Conservation (phyloP, 352 stramenopile genomes). For the Globisporangium okanoganense region DNA sequence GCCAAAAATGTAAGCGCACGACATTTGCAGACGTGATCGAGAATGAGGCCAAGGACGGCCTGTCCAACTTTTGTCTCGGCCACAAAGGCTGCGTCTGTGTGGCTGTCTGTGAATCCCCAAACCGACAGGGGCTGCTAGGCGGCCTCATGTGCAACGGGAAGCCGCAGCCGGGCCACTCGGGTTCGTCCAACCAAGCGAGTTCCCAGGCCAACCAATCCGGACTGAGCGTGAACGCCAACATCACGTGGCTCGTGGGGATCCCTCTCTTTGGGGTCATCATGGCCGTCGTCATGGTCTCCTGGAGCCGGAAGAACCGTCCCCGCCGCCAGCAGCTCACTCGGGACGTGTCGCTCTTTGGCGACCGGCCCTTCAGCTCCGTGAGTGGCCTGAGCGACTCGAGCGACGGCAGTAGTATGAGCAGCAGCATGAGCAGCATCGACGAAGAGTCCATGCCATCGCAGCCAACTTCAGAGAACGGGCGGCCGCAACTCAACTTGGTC, state of each 20-base stretch:
- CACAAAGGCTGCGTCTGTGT: conserved; percentile 39
- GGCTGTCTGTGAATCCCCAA: conserved; percentile 33
- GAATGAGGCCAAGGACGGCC: conserved; percentile 27
- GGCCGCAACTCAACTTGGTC: conserved; percentile 43
- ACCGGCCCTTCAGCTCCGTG: not conserved
- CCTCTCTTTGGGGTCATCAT: conserved; percentile 34
- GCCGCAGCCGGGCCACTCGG: conserved; percentile 3
- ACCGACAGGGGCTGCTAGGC: conserved; percentile 24
- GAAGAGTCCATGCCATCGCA: not conserved
- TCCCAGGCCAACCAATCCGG: conserved; percentile 11
- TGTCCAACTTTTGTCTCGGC: conserved; percentile 32
- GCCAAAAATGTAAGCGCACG: conserved; percentile 25
- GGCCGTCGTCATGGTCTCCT: conserved; percentile 38
- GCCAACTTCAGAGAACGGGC: not conserved
- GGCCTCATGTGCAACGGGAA: conserved; percentile 25
- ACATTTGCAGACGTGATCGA: conserved; percentile 40
- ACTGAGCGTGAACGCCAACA: conserved; percentile 25
- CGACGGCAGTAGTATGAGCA: too few relatives aligned
- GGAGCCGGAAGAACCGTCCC: conserved; percentile 23
- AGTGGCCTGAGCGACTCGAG: conserved; percentile 13
- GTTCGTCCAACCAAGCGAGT: conserved; percentile 20
- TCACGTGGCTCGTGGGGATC: conserved; percentile 36
- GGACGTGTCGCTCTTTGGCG: conserved; percentile 18
- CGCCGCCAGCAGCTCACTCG: conserved; percentile 20
- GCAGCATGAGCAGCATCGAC: conserved; percentile 7